Evolutionary conservation across 176 grass and related monocot species (phyloP).

Genomic region (Phoenix dactylifera): DNA sequence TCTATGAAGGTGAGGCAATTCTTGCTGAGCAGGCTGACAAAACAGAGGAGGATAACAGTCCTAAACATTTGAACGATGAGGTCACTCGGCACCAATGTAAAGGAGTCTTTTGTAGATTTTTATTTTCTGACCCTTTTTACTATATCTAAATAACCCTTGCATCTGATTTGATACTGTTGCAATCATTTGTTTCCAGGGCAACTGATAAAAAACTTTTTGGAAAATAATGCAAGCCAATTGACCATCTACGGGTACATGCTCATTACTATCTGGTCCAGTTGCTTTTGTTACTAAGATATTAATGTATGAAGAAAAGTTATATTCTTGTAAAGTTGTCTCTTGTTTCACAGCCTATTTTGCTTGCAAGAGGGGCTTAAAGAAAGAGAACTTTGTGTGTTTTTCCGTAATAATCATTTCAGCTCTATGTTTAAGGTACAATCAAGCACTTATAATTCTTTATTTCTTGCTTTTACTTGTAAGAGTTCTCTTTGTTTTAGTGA

Average conservation of each 20-base stretch:
- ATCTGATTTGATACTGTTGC: not conserved
- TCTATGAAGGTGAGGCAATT: constrained; percentile 83
- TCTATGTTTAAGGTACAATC: constrained; percentile 91
- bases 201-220: constrained; percentile 75
- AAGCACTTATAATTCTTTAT: not conserved
- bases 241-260: constrained; percentile 78
- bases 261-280: not conserved
- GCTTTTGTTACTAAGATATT: not conserved
- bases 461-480: not conserved
- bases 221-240: constrained; percentile 74
- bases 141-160: too few relatives aligned
- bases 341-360: constrained; percentile 68
- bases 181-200: constrained; percentile 64
- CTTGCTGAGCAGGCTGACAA: constrained; percentile 62
- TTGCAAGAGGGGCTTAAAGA: constrained; percentile 95
- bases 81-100: constrained; percentile 64
- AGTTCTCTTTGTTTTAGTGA: constrained; percentile 4
- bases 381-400: constrained; percentile 90
- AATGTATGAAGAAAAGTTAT: too few relatives aligned
- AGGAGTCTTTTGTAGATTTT: constrained; percentile 10
- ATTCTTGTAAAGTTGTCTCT: not conserved
- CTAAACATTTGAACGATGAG: constrained; percentile 17
- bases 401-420: constrained; percentile 99
- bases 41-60: constrained; percentile 14
- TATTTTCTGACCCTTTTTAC: too few relatives aligned